These are phyloP conservation scores for Trametes cubensis DNA, from an alignment of 768 basidiomycete genomes.

Conservation along the genomic window DNA sequence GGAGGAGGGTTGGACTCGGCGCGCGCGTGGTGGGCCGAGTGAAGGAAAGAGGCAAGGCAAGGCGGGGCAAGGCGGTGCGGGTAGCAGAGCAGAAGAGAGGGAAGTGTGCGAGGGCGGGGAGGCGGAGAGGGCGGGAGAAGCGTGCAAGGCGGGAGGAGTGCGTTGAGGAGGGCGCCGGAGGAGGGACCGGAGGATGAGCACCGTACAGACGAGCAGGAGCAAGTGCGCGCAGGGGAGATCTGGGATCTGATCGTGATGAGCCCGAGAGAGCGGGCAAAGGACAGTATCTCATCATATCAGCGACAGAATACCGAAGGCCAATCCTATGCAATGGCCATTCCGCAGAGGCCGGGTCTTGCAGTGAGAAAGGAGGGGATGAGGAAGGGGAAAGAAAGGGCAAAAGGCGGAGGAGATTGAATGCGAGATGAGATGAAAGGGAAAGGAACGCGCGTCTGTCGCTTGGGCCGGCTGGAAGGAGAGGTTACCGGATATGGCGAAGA, in stretches of 20 bases:
- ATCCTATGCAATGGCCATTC: too few species aligned
- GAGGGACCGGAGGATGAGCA: not conserved
- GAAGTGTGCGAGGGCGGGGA: not conserved
- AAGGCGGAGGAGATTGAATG: not conserved
- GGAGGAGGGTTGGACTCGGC: not conserved
- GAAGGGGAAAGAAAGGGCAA: too few species aligned
- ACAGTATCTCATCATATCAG: conserved; percentile 5
- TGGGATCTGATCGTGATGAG: conserved; percentile 6
- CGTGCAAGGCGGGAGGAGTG: not conserved
- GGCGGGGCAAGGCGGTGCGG: too few species aligned
- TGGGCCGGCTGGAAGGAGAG: not conserved
- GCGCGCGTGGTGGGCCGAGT: not conserved
- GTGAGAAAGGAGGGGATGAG: too few species aligned
- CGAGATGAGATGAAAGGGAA: not conserved
- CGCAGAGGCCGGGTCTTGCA: too few species aligned
- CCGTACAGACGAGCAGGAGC: not conserved
- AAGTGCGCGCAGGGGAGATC: not conserved
- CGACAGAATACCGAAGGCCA: not conserved
- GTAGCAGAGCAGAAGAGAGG: too few species aligned
- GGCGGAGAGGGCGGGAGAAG: not conserved
- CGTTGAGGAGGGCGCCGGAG: not conserved
- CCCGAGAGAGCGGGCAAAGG: not conserved
- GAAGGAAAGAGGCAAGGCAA: too few species aligned
- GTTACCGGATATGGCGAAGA: conserved; percentile 1
- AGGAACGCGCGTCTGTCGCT: conserved; percentile 3